These are phyloP conservation scores for Balamuthia mandrillaris DNA, from an alignment of 208 protist species.

Conservation along the genomic window DNA sequence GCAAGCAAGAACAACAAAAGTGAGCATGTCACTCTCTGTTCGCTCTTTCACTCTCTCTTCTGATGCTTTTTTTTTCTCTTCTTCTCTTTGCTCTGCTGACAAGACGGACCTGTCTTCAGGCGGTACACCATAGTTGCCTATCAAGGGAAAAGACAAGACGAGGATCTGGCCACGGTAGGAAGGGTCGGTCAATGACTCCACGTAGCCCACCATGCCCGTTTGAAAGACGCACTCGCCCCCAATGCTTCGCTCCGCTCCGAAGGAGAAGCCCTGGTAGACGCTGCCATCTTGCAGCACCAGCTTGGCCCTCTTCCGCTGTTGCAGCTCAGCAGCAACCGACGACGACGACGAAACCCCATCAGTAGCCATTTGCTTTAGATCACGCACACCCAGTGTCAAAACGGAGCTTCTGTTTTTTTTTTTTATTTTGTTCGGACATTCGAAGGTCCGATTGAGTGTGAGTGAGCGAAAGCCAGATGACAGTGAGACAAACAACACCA, in stretches of 20 bases:
- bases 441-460: too few relatives aligned
- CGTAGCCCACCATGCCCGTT: constrained; percentile 82
- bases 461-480: too few relatives aligned
- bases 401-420: too few relatives aligned
- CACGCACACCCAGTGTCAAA: too few relatives aligned
- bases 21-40: background rate
- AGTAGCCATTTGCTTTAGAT: too few relatives aligned
- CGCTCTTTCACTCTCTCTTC: background rate
- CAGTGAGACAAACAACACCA: too few relatives aligned
- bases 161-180: constrained; percentile 97
- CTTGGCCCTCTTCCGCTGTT: background rate
- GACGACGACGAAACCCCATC: too few relatives aligned
- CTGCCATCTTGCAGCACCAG: constrained; percentile 91
- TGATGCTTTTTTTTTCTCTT: constrained; percentile 1
- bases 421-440: too few relatives aligned
- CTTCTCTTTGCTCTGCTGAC: background rate
- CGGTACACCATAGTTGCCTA: constrained; percentile 96
- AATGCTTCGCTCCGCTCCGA: constrained; percentile 85
- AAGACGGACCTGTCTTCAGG: background rate
- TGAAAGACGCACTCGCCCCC: constrained; percentile 80
- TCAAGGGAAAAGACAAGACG: constrained; percentile 93
- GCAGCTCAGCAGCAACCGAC: too few relatives aligned
- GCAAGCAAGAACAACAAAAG: background rate
- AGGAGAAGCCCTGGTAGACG: constrained; percentile 86
- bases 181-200: constrained; percentile 90